Evolutionary conservation across 768 basidiomycete genomes (phyloP).

Genomic region (Psilocybe subaeruginosa): DNA sequence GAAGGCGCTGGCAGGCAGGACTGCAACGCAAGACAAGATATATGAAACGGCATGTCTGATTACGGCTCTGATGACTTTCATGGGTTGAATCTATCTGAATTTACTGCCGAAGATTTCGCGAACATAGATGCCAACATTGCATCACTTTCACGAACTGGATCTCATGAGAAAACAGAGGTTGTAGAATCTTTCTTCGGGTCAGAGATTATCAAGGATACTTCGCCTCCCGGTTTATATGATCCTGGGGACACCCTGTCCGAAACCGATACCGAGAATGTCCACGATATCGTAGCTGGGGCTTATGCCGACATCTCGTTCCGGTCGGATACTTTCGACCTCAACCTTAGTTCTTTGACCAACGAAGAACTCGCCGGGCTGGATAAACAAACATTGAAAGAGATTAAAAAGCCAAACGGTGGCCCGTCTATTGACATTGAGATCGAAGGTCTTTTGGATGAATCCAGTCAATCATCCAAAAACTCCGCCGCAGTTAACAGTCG

Average conservation of each 20-base stretch:
- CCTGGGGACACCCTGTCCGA: not conserved
- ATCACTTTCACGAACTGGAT: not conserved
- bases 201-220: too few species aligned
- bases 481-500: not conserved
- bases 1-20: not conserved
- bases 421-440: constrained; percentile 41
- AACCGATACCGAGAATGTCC: not conserved
- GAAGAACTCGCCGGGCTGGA: constrained; percentile 21
- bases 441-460: constrained; percentile 18
- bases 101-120: constrained; percentile 60
- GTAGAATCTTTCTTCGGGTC: not conserved
- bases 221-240: too few species aligned
- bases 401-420: constrained; percentile 4
- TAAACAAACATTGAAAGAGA: not conserved
- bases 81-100: constrained; percentile 52
- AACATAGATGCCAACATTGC: constrained; percentile 46
- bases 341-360: constrained; percentile 17
- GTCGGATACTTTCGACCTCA: constrained; percentile 20
- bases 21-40: too few species aligned
- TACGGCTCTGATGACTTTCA: constrained; percentile 38
- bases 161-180: not conserved
- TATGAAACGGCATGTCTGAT: constrained; percentile 22
- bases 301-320: constrained; percentile 16
- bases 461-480: not conserved
- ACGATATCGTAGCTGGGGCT: not conserved